Evolutionary conservation across 2,329 filamentous ascomycete species (phyloP).

Genomic region (Venturiaceae sp.): DNA sequence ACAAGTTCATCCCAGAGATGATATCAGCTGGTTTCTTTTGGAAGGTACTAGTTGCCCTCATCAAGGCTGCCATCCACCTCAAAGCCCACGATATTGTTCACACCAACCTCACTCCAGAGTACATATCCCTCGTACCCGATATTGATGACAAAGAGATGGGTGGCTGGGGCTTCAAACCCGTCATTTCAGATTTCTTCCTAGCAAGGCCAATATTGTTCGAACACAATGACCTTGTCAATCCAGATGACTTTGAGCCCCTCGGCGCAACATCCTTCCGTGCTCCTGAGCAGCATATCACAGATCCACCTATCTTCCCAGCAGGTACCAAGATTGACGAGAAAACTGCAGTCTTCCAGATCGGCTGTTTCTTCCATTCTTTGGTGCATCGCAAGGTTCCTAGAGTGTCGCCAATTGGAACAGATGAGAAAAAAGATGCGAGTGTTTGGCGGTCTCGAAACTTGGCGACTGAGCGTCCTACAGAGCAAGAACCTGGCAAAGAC

Average conservation of each 20-base stretch:
- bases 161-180: neutral
- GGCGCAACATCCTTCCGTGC: neutral
- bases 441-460: too few species aligned
- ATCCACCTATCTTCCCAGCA: neutral
- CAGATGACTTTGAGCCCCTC: neutral
- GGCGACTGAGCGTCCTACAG: neutral
- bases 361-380: neutral
- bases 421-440: too few species aligned
- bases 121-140: neutral
- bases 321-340: neutral
- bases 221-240: neutral
- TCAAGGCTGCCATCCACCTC: neutral
- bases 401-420: too few species aligned
- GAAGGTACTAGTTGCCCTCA: neutral
- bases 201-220: neutral
- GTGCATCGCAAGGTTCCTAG: neutral
- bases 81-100: neutral
- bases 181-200: neutral
- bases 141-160: neutral
- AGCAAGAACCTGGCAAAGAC: neutral
- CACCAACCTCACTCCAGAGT: neutral
- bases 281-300: neutral
- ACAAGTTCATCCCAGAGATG: neutral
- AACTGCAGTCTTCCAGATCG: neutral
- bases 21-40: neutral